Evolutionary conservation across 352 stramenopile genomes (phyloP), one percentile per base, ranked within the genome.

Genomic region (Pythium plurisporium): DNA sequence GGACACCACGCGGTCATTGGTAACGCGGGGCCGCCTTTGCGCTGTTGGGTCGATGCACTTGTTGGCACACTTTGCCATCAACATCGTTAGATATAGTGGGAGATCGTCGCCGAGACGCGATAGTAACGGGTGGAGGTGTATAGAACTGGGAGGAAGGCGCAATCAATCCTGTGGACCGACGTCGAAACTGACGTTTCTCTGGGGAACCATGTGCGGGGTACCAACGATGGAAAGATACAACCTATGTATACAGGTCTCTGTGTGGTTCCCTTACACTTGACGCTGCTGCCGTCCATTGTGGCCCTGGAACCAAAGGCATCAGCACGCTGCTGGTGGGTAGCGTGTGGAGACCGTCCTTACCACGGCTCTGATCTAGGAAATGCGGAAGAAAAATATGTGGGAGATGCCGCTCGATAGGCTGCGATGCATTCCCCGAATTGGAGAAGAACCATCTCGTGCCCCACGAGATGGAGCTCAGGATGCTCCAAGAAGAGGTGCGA

Each of bases 391-490:
- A 31, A 19, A n/a, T n/a, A n/a, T n/a, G n/a, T 6, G 23, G 6
- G 23, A 17, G 23, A 33, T n/a, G n/a, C n/a, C n/a, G n/a, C 42
- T 19, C 26, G 34, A 55, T 46, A 46, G 48, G 48, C 36, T 46
- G 33, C 31, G 12, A 37, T 6, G 29, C 7, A 20, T 55, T 55
- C 34, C 25, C 9, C 15, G 53, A 60, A 60, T 34, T 17, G 12
- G 43, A 29, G 53, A 22, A 60, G 53, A 60, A 60, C 53, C 42
- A 29, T n/a, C 30, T 52, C 30, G 40, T 20, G 8, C 2, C n/a
- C 5, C 5, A 31, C 11, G 17, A 40, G 10, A 25, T n/a, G n/a
- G 30, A 52, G 27, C 26, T 38, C 25, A 57, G 25, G 7, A 34
- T 31, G 36, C 20, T 22, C 26, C 19, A n/a, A 49, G 26, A 22